Percentiles rank a stretch among this genome's conserved stretches.
phyloP scores from a whole-genome alignment of 2,329 filamentous ascomycete genomes.

The Verticillium dahliae region DNA sequence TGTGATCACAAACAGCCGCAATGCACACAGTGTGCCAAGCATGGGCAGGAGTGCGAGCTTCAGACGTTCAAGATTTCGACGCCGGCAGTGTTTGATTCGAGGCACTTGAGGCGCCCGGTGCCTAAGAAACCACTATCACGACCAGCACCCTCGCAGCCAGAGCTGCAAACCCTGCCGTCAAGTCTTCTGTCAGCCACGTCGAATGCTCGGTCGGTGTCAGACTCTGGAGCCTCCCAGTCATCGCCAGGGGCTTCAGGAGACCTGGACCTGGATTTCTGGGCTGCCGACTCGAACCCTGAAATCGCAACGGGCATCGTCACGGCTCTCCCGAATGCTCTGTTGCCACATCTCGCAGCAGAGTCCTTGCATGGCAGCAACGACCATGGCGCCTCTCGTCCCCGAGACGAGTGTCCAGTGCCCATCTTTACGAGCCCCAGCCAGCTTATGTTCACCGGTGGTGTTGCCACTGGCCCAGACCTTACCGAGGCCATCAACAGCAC shows the following conservation, averaged over 20 bases:
- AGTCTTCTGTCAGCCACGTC: no score
- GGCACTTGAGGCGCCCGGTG: background rate
- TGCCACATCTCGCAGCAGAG: background rate
- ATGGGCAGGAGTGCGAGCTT: slow-evolving; percentile 6
- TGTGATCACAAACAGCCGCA: slow-evolving; percentile 11
- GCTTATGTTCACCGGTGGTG: background rate
- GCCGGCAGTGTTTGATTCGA: background rate
- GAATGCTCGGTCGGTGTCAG: background rate
- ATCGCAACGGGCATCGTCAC: background rate
- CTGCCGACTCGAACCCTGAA: background rate
- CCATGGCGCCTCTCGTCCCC: background rate
- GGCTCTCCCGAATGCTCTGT: background rate
- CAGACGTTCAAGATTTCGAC: slow-evolving; percentile 11
- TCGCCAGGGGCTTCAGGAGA: background rate
- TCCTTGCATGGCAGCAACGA: background rate
- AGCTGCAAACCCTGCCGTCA: background rate
- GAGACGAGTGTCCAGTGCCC: background rate
- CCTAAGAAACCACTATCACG: no score
- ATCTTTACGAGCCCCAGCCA: background rate
- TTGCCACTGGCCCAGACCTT: background rate
- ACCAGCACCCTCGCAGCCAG: background rate
- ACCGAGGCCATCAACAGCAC: background rate
- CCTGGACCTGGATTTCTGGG: background rate
- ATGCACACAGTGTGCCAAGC: slow-evolving; percentile 10
- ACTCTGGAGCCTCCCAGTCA: background rate